phyloP scores from a whole-genome alignment of 345 rosid species.

The Euphorbia peplus region DNA sequence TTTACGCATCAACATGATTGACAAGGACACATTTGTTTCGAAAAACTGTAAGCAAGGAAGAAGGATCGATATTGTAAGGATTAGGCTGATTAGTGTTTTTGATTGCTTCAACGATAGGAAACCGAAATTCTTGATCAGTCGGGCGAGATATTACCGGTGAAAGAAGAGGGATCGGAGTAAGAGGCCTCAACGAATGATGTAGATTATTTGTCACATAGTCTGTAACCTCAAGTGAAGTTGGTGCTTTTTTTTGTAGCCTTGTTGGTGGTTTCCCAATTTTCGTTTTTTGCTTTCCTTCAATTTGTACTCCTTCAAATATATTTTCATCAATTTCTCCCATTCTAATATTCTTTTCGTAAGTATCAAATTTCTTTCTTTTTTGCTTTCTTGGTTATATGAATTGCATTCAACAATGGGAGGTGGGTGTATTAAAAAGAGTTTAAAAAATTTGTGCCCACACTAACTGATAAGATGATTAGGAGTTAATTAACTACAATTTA shows the following conservation, averaged over 20 bases:
- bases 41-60: slow-evolving; percentile 32
- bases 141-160: slow-evolving; percentile 40
- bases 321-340: slow-evolving; percentile 13
- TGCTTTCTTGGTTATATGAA: background rate
- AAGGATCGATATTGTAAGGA: slow-evolving; percentile 17
- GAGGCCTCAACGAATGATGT: background rate
- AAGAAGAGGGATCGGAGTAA: slow-evolving; percentile 48
- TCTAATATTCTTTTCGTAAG: background rate
- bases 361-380: too few species aligned
- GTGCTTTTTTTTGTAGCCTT: slow-evolving; percentile 63
- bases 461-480: background rate
- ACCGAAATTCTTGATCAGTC: slow-evolving; percentile 23
- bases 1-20: slow-evolving; percentile 11
- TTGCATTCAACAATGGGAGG: too few species aligned
- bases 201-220: background rate
- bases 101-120: background rate
- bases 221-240: slow-evolving; percentile 38
- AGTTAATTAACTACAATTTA: slow-evolving; percentile 5
- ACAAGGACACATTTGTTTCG: slow-evolving; percentile 49
- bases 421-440: background rate
- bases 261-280: slow-evolving; percentile 44
- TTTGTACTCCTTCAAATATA: slow-evolving; percentile 16
- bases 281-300: slow-evolving; percentile 9
- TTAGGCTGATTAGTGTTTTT: too few species aligned
- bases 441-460: background rate